A percentile compares a stretch with the other conserved stretches of the same genome.
Conservation (phyloP, 352 stramenopile genomes). For the Pythium monospermum region DNA sequence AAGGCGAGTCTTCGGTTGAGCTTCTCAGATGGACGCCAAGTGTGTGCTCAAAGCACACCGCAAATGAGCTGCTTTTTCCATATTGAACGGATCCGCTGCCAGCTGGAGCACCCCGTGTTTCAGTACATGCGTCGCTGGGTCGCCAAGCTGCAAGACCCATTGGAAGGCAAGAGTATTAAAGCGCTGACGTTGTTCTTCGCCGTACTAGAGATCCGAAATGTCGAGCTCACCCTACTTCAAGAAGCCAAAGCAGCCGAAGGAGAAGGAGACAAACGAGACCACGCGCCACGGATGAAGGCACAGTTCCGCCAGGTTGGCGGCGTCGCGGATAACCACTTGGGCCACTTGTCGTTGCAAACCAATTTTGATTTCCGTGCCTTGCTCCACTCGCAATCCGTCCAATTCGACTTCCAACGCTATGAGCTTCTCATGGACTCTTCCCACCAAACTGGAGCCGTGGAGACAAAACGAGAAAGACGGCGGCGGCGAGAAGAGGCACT, state of each 20-base stretch:
- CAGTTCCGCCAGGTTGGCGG: conserved; percentile 49
- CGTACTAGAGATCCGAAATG: conserved; percentile 42
- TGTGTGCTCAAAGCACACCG: conserved; percentile 42
- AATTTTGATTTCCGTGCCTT: conserved; percentile 53
- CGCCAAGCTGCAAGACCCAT: neutral
- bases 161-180: neutral
- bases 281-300: conserved; percentile 28
- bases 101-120: conserved; percentile 29
- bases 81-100: conserved; percentile 41
- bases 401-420: conserved; percentile 21
- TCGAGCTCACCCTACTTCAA: conserved; percentile 47
- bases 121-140: conserved; percentile 9
- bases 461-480: conserved; percentile 13
- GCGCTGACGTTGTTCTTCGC: conserved; percentile 36
- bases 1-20: conserved; percentile 32
- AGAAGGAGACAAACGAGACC: neutral
- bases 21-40: conserved; percentile 42
- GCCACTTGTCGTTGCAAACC: conserved; percentile 40
- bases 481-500: conserved; percentile 7
- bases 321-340: conserved; percentile 61
- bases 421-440: neutral
- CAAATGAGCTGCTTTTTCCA: conserved; percentile 40
- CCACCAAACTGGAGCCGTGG: neutral
- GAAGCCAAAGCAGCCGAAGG: neutral
- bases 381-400: conserved; percentile 23